Evolutionary conservation across 2,329 filamentous ascomycete species (phyloP).

Genomic region (Aaosphaeria pasadenensis): DNA sequence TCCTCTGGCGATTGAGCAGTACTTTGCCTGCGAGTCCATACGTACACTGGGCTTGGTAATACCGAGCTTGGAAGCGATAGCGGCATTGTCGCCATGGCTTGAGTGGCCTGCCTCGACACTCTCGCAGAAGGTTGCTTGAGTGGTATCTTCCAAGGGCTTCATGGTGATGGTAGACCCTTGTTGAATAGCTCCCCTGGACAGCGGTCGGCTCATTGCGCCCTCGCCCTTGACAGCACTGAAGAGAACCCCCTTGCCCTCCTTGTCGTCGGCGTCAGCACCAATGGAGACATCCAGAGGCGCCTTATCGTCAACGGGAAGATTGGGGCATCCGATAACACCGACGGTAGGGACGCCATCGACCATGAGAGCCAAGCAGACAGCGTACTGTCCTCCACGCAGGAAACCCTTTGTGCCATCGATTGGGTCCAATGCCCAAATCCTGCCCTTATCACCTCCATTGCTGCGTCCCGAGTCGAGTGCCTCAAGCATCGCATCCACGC

Average conservation of each 20-base stretch:
- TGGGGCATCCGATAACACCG: slow-evolving; percentile 92
- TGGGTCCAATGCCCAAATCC: slow-evolving; percentile 95
- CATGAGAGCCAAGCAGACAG: slow-evolving; percentile 87
- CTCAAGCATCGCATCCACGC: slow-evolving; percentile 61
- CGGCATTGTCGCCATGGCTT: slow-evolving; percentile 80
- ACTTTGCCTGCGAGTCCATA: slow-evolving; percentile 98
- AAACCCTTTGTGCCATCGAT: slow-evolving; percentile 99
- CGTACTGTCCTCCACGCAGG: slow-evolving; percentile 92
- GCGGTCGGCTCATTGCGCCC: slow-evolving; percentile 76
- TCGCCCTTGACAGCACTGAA: slow-evolving; percentile 79
- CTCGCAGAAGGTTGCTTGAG: slow-evolving; percentile 90
- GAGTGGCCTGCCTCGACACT: slow-evolving; percentile 93
- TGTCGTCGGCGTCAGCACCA: slow-evolving; percentile 70
- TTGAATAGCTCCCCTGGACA: slow-evolving; percentile 57
- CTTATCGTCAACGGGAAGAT: slow-evolving; percentile 83
- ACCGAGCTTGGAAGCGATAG: slow-evolving; percentile 78
- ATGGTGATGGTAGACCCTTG: slow-evolving; percentile 68
- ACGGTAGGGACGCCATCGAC: slow-evolving; percentile 92
- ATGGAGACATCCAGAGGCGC: slow-evolving; percentile 68
- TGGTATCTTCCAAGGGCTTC: slow-evolving; percentile 71
- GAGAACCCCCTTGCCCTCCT: slow-evolving; percentile 76
- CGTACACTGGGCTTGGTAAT: slow-evolving; percentile 88
- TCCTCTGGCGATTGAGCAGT: slow-evolving; percentile 89
- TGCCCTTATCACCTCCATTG: slow-evolving; percentile 67
- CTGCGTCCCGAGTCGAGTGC: slow-evolving; percentile 61